Evolutionary conservation across 345 rosid species (phyloP), one percentile per base, ranked within the genome.

Genomic region (Eucalyptus tenuipes): DNA sequence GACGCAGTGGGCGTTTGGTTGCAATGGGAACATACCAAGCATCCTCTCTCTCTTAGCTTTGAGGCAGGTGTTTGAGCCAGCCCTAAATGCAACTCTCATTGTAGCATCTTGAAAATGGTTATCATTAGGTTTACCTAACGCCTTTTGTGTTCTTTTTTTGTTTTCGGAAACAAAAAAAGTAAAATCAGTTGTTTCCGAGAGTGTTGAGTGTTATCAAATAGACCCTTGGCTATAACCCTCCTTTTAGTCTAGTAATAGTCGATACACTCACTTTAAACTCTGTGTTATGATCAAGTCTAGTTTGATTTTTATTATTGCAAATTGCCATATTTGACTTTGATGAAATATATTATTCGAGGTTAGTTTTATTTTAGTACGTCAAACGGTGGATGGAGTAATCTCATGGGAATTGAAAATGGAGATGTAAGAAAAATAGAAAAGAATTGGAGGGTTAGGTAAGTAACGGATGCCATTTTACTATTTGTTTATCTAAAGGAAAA

Each of bases 101-200:
- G 40, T 68, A 31, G 44, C 44, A 4, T 68, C 40, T 68, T 33
- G 80, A 10, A 31, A 66, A 64, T n/a, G 82, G 27, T 20, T 20
- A 8, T 75, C 47, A 10, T 75, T 40, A 75, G 84, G 40, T 37
- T 20, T 40, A 20, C 47, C 29, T 3, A 5, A 3, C 3, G 5
- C 45, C 27, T 20, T 75, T 20, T 52, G 4, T 52, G 4, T 7
- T 52, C 55, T 4, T 7, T 20, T 52, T 7, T 1, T 3, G 8
- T 52, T 52, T 52, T 18, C 2, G 2, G 4, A 52, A 52, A 20
- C 4, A 20, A 52, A 52, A 52, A 1, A 3, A 3, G 20, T 18
- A 20, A 2, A 52, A 52, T 52, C 0, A 7, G 2, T 18, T 52
- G 2, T 52, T 18, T 8, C 2, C 0, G 24, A 52, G 10, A 7